Percentiles rank a stretch among this genome's conserved stretches.
Conservation (phyloP, 768 basidiomycete genomes). For the Mycena epipterygia region DNA sequence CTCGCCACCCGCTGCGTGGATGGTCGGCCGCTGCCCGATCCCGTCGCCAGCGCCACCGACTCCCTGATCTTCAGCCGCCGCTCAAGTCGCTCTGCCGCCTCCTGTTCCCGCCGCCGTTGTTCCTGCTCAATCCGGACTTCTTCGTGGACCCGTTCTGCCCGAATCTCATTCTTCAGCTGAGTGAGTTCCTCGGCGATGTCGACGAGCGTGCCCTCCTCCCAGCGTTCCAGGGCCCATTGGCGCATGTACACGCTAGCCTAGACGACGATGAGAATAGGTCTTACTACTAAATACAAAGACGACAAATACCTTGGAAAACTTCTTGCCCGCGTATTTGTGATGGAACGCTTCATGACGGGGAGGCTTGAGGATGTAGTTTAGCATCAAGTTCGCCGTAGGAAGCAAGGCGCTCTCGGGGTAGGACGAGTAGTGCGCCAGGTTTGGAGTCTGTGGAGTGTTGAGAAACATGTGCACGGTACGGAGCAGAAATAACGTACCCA, state of each 20-base stretch:
- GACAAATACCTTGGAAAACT: slow-evolving; percentile 81
- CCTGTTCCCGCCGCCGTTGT: slow-evolving; percentile 36
- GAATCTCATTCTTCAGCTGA: slow-evolving; percentile 69
- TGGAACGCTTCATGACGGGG: slow-evolving; percentile 87
- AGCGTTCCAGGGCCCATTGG: slow-evolving; percentile 86
- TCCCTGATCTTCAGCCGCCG: slow-evolving; percentile 30
- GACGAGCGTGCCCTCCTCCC: slow-evolving; percentile 74
- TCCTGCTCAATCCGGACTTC: slow-evolving; percentile 35
- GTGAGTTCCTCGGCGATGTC: slow-evolving; percentile 72
- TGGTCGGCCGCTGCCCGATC: slow-evolving; percentile 3
- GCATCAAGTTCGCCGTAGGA: slow-evolving; percentile 92
- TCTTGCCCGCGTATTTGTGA: slow-evolving; percentile 95
- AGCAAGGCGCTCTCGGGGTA: slow-evolving; percentile 88
- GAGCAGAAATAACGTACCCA: slow-evolving; percentile 78
- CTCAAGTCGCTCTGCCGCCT: slow-evolving; percentile 29
- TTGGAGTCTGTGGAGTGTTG: slow-evolving; percentile 68
- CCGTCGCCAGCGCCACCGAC: slow-evolving; percentile 29
- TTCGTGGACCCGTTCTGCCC: slow-evolving; percentile 45
- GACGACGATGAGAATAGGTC: not conserved
- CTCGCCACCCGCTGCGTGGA: slow-evolving; percentile 15
- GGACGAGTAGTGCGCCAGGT: slow-evolving; percentile 94
- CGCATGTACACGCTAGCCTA: slow-evolving; percentile 88
- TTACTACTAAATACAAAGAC: not conserved
- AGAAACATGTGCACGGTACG: not conserved
- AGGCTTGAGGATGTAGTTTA: slow-evolving; percentile 91